Conservation (phyloP, 768 basidiomycete species). For the Harrya chromipes region DNA sequence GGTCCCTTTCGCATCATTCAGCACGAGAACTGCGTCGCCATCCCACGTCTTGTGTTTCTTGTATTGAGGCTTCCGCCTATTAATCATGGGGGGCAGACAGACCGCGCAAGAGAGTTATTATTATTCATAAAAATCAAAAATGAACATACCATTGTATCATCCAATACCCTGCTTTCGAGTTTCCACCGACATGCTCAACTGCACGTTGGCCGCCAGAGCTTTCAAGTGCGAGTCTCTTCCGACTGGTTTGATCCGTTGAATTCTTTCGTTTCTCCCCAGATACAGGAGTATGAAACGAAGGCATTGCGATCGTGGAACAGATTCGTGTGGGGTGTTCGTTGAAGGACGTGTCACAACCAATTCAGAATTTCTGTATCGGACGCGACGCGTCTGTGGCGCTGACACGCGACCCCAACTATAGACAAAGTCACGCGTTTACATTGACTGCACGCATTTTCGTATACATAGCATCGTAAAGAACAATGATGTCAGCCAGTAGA, state of each 20-base stretch:
- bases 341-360: slow-evolving; percentile 3
- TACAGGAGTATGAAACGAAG: slow-evolving; percentile 14
- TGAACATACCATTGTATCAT: slow-evolving; percentile 69
- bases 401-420: no score
- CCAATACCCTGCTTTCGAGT: slow-evolving; percentile 50
- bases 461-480: no score
- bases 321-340: background rate
- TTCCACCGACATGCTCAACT: slow-evolving; percentile 11
- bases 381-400: slow-evolving; percentile 28
- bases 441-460: no score
- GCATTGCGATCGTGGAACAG: slow-evolving; percentile 14
- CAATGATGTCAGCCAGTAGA: no score
- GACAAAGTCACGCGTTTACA: no score
- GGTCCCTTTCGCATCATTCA: slow-evolving; percentile 43
- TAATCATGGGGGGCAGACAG: background rate
- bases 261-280: slow-evolving; percentile 32
- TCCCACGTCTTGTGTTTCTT: slow-evolving; percentile 94
- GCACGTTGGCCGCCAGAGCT: slow-evolving; percentile 7
- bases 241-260: slow-evolving; percentile 19
- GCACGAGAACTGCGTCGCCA: slow-evolving; percentile 67
- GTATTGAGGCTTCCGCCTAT: slow-evolving; percentile 63
- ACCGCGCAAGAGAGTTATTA: background rate
- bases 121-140: background rate
- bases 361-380: background rate
- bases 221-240: slow-evolving; percentile 31